Evolutionary conservation across 768 basidiomycete genomes (phyloP).

Genomic region (Rhodotorula kratochvilovae): DNA sequence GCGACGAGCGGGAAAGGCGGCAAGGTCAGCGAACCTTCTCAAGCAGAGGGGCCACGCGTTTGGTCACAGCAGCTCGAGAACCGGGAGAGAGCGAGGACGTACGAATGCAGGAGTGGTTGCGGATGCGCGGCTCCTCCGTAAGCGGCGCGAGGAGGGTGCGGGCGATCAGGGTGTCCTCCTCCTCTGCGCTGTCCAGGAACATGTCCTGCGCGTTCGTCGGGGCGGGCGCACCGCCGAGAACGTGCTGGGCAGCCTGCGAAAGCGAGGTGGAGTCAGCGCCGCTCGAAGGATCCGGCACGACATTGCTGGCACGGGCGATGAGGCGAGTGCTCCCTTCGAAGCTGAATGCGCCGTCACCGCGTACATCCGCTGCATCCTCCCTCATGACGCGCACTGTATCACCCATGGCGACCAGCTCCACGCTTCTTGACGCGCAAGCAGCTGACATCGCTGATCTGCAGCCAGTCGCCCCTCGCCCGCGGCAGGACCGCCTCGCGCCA

Average conservation of each 20-base stretch:
- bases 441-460: too few relatives aligned
- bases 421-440: too few relatives aligned
- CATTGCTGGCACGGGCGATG: too few relatives aligned
- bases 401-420: too few relatives aligned
- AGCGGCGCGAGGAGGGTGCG: conserved; percentile 30
- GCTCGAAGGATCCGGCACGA: background rate
- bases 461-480: too few relatives aligned
- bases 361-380: too few relatives aligned
- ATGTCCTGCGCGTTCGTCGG: conserved; percentile 38
- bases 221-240: conserved; percentile 22
- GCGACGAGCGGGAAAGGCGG: background rate
- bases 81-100: background rate
- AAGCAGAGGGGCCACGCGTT: background rate
- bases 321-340: too few relatives aligned
- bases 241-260: conserved; percentile 24
- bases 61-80: background rate
- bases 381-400: too few relatives aligned
- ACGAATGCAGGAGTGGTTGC: conserved; percentile 46
- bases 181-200: conserved; percentile 44
- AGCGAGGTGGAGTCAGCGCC: background rate
- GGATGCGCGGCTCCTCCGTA: conserved; percentile 40
- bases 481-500: too few relatives aligned
- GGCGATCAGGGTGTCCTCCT: conserved; percentile 33
- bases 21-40: background rate
- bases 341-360: too few relatives aligned